Evolutionary conservation across 202 grass and related monocot species (phyloP).

Genomic region (Panicum virgatum): DNA sequence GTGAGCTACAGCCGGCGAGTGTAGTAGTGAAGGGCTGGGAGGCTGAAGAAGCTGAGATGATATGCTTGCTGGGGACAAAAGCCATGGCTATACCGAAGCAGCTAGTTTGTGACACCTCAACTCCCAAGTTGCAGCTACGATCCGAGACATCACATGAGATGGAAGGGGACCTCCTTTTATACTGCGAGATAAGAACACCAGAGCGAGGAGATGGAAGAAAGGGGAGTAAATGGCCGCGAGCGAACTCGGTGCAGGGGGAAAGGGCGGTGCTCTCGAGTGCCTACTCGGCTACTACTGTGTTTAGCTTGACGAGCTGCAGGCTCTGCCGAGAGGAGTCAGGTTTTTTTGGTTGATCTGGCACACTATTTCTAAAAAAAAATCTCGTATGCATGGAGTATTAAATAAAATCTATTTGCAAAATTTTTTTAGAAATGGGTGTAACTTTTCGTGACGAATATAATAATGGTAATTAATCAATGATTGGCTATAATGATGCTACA

Average conservation of each 20-base stretch:
- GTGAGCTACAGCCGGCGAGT: neutral
- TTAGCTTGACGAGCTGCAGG: neutral
- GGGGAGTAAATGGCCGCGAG: conserved; percentile 28
- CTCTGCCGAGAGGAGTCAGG: neutral
- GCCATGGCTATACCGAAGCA: neutral
- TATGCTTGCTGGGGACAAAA: conserved; percentile 8
- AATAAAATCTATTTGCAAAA: too few species aligned
- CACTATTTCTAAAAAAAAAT: too few species aligned
- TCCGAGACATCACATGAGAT: neutral
- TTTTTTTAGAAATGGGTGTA: too few species aligned
- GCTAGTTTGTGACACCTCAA: neutral
- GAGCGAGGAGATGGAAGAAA: neutral
- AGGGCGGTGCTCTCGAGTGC: neutral
- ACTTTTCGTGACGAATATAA: too few species aligned
- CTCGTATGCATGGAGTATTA: too few species aligned
- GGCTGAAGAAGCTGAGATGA: neutral
- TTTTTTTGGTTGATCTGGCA: too few species aligned
- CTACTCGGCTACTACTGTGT: neutral
- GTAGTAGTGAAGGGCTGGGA: neutral
- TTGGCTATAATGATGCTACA: too few species aligned
- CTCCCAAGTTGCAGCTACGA: neutral
- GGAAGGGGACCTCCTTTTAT: conserved; percentile 34
- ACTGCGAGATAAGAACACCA: conserved; percentile 5
- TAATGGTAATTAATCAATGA: too few species aligned
- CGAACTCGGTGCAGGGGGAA: neutral